Evolutionary conservation across 208 protist genomes (phyloP), one percentile per base, ranked within the genome.

Genomic region (Sergeia podlipaevii): DNA sequence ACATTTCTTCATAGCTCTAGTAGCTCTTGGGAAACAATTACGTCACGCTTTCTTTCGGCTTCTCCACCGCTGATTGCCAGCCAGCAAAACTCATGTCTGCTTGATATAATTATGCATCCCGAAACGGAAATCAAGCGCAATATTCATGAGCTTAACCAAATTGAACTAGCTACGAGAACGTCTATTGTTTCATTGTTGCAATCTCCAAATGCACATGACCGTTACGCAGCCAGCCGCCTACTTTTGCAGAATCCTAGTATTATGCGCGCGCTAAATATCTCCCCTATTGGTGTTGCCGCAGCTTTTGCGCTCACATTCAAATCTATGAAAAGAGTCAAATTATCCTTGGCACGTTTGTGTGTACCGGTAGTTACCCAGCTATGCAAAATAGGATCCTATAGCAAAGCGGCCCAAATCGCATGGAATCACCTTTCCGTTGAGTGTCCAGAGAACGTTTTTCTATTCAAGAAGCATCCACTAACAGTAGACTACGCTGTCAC

Each of bases 391-490:
- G 69, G 62, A 4, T 56, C 59, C 4, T 56, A 74, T 33, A 41
- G 37, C 8, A 64, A 73, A 0, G 77, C 81, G 0, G 76, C 81
- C 5, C 65, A 62, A 15, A n/a, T 89, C 3, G 51, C 69, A 10
- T 89, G 81, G 81, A 89, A 89, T 44, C 81, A 89, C 57, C 65
- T 89, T 4, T 79, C 77, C 20, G 57, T 57, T 4, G 24, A 52
- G 10, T 70, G 59, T 13, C 15, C 47, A 0, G 36, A 39, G 2
- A 63, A 65, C 1, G 33, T 29, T 2, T 5, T 13, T 1, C n/a
- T 77, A 3, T 78, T 77, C 33, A 15, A 43, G 6, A 18, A 39
- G 28, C 52, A 63, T 41, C 58, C 70, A 4, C 27, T 27, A 2
- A 24, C 41, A 1, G 30, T 81, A 0, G 71, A 85, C 8, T 29